Percentiles rank a stretch among this genome's conserved stretches.
These are phyloP conservation scores for Colletotrichum higginsianum DNA, from an alignment of 2,329 filamentous ascomycete species.

Conservation along the genomic window DNA sequence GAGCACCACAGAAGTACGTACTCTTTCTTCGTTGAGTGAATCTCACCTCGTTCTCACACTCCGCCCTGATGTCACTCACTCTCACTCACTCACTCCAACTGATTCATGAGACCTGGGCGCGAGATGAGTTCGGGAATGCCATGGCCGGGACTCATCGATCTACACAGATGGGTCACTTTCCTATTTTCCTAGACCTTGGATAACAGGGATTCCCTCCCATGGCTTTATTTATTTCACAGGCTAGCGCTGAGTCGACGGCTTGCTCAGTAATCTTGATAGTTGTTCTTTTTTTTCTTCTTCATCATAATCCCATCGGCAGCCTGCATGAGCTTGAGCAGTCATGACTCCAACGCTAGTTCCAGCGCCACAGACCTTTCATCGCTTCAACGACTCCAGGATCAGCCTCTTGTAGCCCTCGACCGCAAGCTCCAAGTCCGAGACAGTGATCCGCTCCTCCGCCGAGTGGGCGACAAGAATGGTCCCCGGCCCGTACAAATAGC, in stretches of 20 bases:
- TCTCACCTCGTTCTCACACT: too few species aligned
- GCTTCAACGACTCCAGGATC: conserved; percentile 67
- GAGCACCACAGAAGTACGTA: background rate
- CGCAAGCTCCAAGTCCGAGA: conserved; percentile 81
- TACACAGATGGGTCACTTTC: too few species aligned
- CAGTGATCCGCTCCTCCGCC: conserved; percentile 83
- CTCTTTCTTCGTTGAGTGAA: too few species aligned
- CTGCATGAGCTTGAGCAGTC: too few species aligned
- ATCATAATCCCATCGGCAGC: too few species aligned
- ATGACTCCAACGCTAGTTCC: too few species aligned
- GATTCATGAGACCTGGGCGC: background rate
- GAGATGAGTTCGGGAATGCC: background rate
- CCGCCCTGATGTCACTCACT: background rate
- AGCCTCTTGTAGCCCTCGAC: conserved; percentile 85
- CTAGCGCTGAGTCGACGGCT: too few species aligned
- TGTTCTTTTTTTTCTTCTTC: too few species aligned
- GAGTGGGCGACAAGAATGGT: conserved; percentile 91
- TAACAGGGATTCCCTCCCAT: too few species aligned
- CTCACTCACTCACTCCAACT: background rate
- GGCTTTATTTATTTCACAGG: too few species aligned
- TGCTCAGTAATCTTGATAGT: too few species aligned
- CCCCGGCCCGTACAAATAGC: conserved; percentile 77
- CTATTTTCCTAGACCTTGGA: too few species aligned
- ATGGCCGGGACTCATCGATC: background rate
- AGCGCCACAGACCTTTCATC: background rate